phyloP scores from a whole-genome alignment of 257 asterid genomes.

The Parsonsia alboflavescens region DNA sequence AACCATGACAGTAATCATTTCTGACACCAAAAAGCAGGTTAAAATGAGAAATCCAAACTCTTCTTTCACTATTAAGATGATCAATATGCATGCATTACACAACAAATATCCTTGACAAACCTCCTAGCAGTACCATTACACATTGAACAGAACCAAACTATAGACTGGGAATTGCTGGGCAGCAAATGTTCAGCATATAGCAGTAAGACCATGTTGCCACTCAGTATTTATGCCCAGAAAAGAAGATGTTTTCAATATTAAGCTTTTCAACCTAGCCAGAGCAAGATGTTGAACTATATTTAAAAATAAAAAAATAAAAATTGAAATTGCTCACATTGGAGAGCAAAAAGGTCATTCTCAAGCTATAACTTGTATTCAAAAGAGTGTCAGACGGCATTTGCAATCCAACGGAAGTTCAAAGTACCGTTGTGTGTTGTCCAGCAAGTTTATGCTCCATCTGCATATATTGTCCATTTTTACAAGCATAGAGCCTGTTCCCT shows the following conservation, averaged over 20 bases:
- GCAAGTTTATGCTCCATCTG: neutral
- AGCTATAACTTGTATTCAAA: neutral
- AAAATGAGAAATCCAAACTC: neutral
- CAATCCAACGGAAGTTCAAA: neutral
- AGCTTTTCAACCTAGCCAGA: neutral
- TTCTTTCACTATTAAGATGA: neutral
- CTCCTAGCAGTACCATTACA: neutral
- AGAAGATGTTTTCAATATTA: neutral
- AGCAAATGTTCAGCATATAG: neutral
- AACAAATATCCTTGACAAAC: neutral
- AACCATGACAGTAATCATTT: neutral
- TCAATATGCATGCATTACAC: neutral
- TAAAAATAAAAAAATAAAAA: no score
- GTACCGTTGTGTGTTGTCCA: neutral
- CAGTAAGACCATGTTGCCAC: neutral
- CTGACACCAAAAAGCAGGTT: neutral
- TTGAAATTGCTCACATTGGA: neutral
- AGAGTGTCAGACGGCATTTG: neutral
- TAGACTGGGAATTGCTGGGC: neutral
- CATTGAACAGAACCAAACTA: neutral
- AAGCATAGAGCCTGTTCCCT: neutral
- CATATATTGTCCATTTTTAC: neutral
- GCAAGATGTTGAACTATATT: neutral
- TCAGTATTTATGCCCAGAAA: neutral
- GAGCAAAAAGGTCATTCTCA: neutral